Conservation (phyloP, 2,329 filamentous ascomycete genomes). For the Triangularia setosa region DNA sequence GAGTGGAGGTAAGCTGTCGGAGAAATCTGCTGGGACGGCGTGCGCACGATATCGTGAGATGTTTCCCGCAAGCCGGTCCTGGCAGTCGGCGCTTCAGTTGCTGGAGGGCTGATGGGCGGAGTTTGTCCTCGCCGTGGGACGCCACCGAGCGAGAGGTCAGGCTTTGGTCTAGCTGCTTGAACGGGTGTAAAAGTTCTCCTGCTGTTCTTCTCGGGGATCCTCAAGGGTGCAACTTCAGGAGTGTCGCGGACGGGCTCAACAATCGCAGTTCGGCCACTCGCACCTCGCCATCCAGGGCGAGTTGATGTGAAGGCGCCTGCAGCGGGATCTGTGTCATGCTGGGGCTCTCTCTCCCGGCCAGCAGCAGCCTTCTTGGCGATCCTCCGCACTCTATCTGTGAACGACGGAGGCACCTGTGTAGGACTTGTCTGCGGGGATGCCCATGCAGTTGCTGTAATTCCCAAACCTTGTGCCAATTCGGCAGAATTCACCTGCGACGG, state of each 20-base stretch:
- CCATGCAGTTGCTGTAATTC: conserved; percentile 25
- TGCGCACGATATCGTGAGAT: conserved; percentile 33
- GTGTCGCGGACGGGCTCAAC: conserved; percentile 63
- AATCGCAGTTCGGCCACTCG: conserved; percentile 63
- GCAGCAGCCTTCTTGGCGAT: conserved; percentile 33
- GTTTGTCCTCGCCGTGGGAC: conserved; percentile 25
- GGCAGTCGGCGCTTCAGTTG: conserved; percentile 28
- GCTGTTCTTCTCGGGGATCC: conserved; percentile 49
- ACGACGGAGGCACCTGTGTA: conserved; percentile 32
- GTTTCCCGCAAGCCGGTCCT: conserved; percentile 25
- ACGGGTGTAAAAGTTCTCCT: conserved; percentile 35
- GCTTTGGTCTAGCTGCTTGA: conserved; percentile 18
- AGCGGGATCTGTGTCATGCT: conserved; percentile 31
- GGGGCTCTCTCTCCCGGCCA: conserved; percentile 7
- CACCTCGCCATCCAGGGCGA: conserved; percentile 66
- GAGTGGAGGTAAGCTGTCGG: conserved; percentile 15
- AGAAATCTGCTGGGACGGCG: conserved; percentile 32
- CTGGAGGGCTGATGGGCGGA: conserved; percentile 31
- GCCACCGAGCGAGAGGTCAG: conserved; percentile 11
- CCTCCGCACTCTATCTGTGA: conserved; percentile 45
- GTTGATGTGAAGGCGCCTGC: conserved; percentile 35
- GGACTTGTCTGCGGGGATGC: conserved; percentile 29
- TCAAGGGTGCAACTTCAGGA: conserved; percentile 51
- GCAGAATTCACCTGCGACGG: conserved; percentile 55
- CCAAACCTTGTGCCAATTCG: conserved; percentile 40